Conservation (phyloP, 1,284 basidiomycete species). For the Heterobasidion occidentale region DNA sequence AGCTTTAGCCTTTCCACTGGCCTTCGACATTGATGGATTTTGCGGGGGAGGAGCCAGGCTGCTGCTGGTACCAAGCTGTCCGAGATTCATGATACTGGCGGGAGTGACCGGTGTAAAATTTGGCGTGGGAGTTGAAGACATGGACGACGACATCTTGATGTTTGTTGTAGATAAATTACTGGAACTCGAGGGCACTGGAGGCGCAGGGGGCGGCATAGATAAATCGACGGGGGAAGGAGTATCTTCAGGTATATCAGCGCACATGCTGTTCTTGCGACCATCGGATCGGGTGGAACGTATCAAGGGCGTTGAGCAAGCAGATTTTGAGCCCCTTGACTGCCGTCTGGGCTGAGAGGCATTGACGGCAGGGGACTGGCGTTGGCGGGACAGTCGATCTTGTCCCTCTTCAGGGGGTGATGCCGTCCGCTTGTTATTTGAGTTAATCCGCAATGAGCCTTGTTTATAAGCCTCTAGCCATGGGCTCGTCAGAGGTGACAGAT, state of each 20-base stretch:
- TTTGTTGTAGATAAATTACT: background rate
- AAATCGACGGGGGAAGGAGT: constrained; percentile 81
- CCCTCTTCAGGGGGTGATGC: constrained; percentile 27
- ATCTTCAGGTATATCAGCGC: constrained; percentile 34
- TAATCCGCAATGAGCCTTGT: constrained; percentile 10
- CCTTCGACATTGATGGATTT: background rate
- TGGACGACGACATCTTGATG: constrained; percentile 5
- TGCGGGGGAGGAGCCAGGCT: constrained; percentile 24
- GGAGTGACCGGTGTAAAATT: constrained; percentile 76
- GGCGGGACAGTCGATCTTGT: constrained; percentile 34
- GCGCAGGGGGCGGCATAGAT: constrained; percentile 74
- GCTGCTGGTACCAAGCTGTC: constrained; percentile 44
- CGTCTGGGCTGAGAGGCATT: constrained; percentile 7
- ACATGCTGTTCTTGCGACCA: constrained; percentile 30
- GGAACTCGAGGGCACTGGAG: constrained; percentile 28
- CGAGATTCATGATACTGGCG: constrained; percentile 82
- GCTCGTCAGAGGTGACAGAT: constrained; percentile 69
- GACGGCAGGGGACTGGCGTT: constrained; percentile 29
- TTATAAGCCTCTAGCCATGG: constrained; percentile 60
- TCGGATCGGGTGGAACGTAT: constrained; percentile 31
- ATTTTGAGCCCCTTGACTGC: constrained; percentile 39
- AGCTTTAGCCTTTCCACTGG: constrained; percentile 7
- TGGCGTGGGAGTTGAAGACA: constrained; percentile 6
- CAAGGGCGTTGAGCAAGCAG: constrained; percentile 57
- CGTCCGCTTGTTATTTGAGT: constrained; percentile 19